Base-by-base conservation (phyloP, 345 rosid genomes). In the Pistacia atlantica region DNA sequence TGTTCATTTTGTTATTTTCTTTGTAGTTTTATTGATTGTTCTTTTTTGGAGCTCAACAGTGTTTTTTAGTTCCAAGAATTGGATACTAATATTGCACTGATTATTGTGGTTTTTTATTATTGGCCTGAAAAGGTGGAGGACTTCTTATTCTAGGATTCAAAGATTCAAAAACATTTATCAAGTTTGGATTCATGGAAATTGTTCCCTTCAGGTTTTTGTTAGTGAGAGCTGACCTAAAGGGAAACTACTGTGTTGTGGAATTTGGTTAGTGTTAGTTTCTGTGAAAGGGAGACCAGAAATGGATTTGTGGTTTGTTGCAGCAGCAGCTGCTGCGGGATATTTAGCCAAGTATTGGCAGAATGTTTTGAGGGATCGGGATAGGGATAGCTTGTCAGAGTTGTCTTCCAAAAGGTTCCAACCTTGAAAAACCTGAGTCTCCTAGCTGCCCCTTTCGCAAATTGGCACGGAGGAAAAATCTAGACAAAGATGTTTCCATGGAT, bases 301-400 rank as follows among this genome's bases (percentile, higher is more conserved):
- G 98, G 98, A 90, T 77, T 75, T 82, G n/a, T 92, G 90, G 97
- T 79, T 87, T 71, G 81, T 91, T 71, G 92, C 84, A 69, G 97
- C 89, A 0, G 91, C 92, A 1, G 97, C 99, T 52, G 94, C 93
- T n/a, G 90, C 91, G 25, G 95, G 93, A 74, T 90, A 84, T 72
- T 35, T 91, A 74, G 80, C 91, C 31, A 92, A 87, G 78, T 82
- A 86, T 76, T 81, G 87, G 87, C 78, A 84, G 60, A 89, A 81
- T 77, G 51, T 76, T 77, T 80, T 85, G 0, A 86, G 78, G 75
- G 81, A 60, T 66, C 77, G 71, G 72, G 74, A 60, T 66, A 77
- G 73, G 72, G 74, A 76, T 80, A 79, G 72, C 60, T 52, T 67
- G 54, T 72, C 86, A 25, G 80, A 72, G 80, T 74, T 74, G 14